Evolutionary conservation across 2,329 filamentous ascomycete species (phyloP), one percentile per base, ranked within the genome.

Genomic region (Rhynchosporium agropyri): DNA sequence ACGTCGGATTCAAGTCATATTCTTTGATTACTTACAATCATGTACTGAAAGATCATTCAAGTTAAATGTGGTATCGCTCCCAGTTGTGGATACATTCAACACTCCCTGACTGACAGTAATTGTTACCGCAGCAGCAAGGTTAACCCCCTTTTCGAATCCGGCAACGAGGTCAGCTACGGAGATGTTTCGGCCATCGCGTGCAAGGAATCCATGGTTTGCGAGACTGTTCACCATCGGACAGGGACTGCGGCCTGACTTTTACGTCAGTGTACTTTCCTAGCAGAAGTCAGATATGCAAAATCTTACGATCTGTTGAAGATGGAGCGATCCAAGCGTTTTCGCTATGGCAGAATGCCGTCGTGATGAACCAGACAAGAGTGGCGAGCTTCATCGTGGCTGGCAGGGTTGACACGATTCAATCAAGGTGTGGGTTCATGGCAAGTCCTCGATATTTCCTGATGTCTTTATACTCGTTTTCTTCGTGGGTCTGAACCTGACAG

Each of bases 161-260:
- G 36, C 31, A 3, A 36, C 12, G 13, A 67, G 53, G 38, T 67
- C 61, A 64, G 63, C 64, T 36, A 66, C 66, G 2, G 69, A 74
- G 60, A 77, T 71, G 49, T 74, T 71, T 28, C 64, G 67, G 12
- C 77, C 77, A 46, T 78, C 65, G 42, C 74, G 77, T 0, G 76
- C 74, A 28, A 79, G 74, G 56, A 75, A 78, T 6, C 74, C 75
- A 42, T 79, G 74, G 61, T 79, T 79, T 9, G 77, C 76, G 13
- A 79, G 74, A 2, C 76, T 72, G 60, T 79, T 79, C 55, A 79
- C 66, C 63, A 76, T 77, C 1, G 77, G 77, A 50, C 77, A 79
- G 36, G 77, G 70, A 56, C 57, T 50, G 38, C 65, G 65, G 10
- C 54, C 64, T 66, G 20, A 20, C 29, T 55, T 28, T 5, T 20